Base-by-base conservation (phyloP, 768 basidiomycete species). In the Boletus barrowsii region DNA sequence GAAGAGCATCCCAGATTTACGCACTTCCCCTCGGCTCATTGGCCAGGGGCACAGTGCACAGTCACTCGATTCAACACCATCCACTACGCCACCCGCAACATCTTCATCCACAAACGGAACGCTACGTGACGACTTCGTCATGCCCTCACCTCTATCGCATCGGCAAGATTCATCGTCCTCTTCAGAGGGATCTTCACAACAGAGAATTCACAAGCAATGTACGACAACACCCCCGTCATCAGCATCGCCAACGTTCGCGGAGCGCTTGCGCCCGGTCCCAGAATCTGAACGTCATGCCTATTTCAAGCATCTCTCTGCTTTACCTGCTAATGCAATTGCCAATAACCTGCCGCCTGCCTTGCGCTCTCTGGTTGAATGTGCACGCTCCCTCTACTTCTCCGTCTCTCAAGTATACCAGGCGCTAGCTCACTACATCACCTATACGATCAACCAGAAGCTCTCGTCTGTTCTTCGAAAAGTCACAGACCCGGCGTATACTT, bases 341-440 rank as follows among this genome's bases (percentile, higher is more conserved):
- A 82, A 80, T 60, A 77, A 84, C 18, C 80, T 97, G 10, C 90
- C 95, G 1, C 73, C 78, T 15, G 73, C 87, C 14, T 75, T 98
- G 9, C 72, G 84, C 20, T 77, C 76, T 39, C 76, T 96, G 41
- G 79, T 93, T 42, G 93, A 98, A 63, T 86, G 88, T n/a, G 86
- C 92, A 43, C 87, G 97, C 26, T 93, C 90, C 22, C 86, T 98
- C 53, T 79, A 98, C 37, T 98, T 97, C 67, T 88, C 93, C 3
- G 78, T 93, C 58, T 91, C 90, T 40, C 95, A 98, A 71, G 82
- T 98, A 41, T 89, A 96, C 66, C 85, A 93, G 61, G 85, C 91
- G 0, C 75, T 99, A 41, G 86, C 90, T 48, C 90, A 95, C 62
- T 96, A 94, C 70, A 86, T 87, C 35, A 79, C 87, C 20, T 88